Conservation (phyloP, 192 early-diverging fungal genomes). For the Mortierella hygrophila region DNA sequence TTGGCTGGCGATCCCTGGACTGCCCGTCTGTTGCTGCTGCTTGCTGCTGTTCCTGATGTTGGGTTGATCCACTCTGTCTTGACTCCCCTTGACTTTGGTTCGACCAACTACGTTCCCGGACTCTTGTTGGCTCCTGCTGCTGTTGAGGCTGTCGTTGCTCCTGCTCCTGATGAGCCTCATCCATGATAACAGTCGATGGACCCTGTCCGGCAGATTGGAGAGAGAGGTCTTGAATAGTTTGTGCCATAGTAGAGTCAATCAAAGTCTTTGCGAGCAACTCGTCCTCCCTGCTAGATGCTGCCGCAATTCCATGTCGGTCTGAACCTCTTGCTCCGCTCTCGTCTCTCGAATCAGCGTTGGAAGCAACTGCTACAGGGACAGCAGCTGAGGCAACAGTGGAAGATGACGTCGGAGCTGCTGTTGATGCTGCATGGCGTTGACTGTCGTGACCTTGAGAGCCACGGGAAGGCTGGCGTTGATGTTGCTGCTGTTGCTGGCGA, state of each 20-base stretch:
- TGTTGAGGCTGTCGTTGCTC: not conserved
- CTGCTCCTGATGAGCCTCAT: not conserved
- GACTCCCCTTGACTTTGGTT: constrained; percentile 7
- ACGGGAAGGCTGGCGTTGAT: not conserved
- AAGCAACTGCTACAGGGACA: constrained; percentile 8
- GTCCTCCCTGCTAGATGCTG: constrained; percentile 11
- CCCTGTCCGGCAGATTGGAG: not conserved
- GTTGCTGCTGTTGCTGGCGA: not conserved
- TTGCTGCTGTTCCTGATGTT: not conserved
- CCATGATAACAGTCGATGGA: not conserved
- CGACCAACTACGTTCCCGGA: not conserved
- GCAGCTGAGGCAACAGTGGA: not conserved
- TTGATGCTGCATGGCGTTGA: not conserved
- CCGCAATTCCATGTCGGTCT: not conserved
- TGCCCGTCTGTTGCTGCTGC: not conserved
- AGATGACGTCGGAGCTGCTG: not conserved
- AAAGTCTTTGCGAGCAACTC: constrained; percentile 41
- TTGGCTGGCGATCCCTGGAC: not conserved
- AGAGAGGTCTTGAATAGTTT: constrained; percentile 30
- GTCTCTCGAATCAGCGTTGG: not conserved
- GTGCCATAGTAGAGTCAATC: constrained; percentile 28
- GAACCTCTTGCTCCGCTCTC: not conserved
- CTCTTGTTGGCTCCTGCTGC: not conserved
- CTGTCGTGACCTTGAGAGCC: not conserved
- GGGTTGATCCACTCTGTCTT: constrained; percentile 1